These are phyloP conservation scores for Eutrema japonicum DNA, from an alignment of 345 rosid species.

Conservation along the genomic window DNA sequence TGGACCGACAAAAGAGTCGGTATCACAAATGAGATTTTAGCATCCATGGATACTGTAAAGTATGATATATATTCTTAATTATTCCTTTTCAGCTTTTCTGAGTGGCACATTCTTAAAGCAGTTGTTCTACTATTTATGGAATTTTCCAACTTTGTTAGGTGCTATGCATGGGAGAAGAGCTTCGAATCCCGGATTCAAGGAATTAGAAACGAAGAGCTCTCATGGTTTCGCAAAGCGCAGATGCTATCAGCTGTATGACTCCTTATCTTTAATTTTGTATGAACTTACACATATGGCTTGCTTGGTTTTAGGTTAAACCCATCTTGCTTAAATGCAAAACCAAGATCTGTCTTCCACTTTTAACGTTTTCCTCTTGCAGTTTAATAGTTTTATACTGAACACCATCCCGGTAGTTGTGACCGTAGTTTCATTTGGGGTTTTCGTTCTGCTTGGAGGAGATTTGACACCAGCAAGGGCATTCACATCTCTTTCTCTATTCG, in stretches of 20 bases:
- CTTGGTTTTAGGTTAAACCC: not conserved
- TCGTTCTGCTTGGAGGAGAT: slow-evolving; percentile 92
- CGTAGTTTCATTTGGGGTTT: slow-evolving; percentile 83
- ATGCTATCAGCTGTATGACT: slow-evolving; percentile 76
- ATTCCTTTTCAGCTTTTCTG: slow-evolving; percentile 23
- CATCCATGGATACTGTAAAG: slow-evolving; percentile 97
- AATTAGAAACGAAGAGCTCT: slow-evolving; percentile 75
- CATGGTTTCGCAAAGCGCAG: slow-evolving; percentile 92
- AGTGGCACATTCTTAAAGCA: slow-evolving; percentile 6
- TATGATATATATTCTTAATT: slow-evolving; percentile 46
- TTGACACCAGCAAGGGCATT: slow-evolving; percentile 95
- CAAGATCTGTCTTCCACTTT: not conserved
- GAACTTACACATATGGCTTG: not conserved
- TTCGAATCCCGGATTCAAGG: slow-evolving; percentile 75
- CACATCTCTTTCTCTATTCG: slow-evolving; percentile 91
- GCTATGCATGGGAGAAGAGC: slow-evolving; percentile 97
- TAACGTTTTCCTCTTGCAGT: slow-evolving; percentile 56
- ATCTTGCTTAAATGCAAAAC: not conserved
- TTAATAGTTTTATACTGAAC: slow-evolving; percentile 79
- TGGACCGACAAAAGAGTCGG: slow-evolving; percentile 94
- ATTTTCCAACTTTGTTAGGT: slow-evolving; percentile 50
- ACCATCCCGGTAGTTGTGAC: slow-evolving; percentile 88
- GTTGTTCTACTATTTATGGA: slow-evolving; percentile 11
- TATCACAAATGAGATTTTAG: slow-evolving; percentile 86
- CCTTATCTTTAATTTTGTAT: slow-evolving; percentile 9